Evolutionary conservation across 192 early-diverging fungal species (phyloP).

Genomic region (Linnemannia schmuckeri): DNA sequence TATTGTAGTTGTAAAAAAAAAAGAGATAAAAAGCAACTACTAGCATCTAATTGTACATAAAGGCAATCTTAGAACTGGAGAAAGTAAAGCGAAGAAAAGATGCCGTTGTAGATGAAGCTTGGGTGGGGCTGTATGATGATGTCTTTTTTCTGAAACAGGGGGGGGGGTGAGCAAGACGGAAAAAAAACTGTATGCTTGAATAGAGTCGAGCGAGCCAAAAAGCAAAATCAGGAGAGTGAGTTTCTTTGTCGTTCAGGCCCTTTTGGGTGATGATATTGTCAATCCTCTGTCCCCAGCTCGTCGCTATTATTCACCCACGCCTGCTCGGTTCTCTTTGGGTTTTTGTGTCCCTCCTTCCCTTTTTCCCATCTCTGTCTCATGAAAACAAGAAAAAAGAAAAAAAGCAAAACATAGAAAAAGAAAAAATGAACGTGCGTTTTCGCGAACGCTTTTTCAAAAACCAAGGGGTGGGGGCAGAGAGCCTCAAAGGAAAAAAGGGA

Average conservation of each 20-base stretch:
- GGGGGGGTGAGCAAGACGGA: background rate
- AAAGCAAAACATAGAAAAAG: background rate
- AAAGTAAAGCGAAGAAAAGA: too few relatives aligned
- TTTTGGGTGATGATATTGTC: too few relatives aligned
- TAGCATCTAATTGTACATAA: too few relatives aligned
- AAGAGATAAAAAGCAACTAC: background rate
- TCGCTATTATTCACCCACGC: background rate
- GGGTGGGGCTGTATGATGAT: too few relatives aligned
- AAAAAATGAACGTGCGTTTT: constrained; percentile 1
- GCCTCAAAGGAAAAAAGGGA: background rate
- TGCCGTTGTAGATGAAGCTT: too few relatives aligned
- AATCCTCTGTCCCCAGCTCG: too few relatives aligned
- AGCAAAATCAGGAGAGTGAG: too few relatives aligned
- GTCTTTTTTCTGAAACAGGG: background rate
- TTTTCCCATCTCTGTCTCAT: background rate
- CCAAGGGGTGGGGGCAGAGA: background rate
- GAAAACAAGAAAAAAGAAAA: background rate
- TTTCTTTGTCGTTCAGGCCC: too few relatives aligned
- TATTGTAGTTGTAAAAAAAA: background rate
- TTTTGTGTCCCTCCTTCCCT: background rate
- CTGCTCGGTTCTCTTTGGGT: background rate
- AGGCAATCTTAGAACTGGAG: too few relatives aligned
- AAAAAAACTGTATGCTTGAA: background rate
- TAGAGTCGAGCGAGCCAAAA: too few relatives aligned
- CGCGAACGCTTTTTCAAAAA: background rate